Percentiles rank a stretch among this genome's conserved stretches.
These are phyloP conservation scores for Fusarium equiseti DNA, from an alignment of 2,329 filamentous ascomycete genomes.

Conservation along the genomic window DNA sequence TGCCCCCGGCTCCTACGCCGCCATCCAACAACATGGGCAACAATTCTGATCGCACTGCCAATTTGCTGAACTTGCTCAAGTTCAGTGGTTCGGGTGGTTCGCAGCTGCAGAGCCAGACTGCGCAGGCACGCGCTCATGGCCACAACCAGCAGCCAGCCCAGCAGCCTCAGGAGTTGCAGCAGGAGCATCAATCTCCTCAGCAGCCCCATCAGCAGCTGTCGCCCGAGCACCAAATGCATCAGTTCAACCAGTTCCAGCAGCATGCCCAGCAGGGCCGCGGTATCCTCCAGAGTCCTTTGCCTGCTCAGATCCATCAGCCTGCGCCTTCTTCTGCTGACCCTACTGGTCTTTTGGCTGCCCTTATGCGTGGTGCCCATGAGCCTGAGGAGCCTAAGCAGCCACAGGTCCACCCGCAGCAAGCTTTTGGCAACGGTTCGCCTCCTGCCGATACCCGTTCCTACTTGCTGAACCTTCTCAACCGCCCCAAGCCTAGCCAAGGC, in stretches of 20 bases:
- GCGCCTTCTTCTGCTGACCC: conserved; percentile 68
- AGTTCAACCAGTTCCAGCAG: conserved; percentile 46
- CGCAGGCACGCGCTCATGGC: conserved; percentile 38
- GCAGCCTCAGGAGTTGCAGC: conserved; percentile 36
- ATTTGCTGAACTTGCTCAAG: conserved; percentile 72
- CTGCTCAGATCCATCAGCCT: conserved; percentile 65
- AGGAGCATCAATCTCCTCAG: conserved; percentile 35
- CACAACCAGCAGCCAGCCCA: conserved; percentile 34
- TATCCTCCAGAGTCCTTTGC: conserved; percentile 46
- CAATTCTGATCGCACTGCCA: conserved; percentile 63
- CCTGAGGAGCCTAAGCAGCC: conserved; percentile 56
- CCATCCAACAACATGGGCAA: conserved; percentile 56
- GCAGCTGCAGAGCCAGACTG: conserved; percentile 53
- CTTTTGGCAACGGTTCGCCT: conserved; percentile 64
- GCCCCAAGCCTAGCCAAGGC: conserved; percentile 75
- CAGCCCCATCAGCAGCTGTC: conserved; percentile 42
- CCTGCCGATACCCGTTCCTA: conserved; percentile 83
- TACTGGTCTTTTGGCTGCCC: conserved; percentile 68
- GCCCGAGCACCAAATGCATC: conserved; percentile 47
- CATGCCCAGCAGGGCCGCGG: conserved; percentile 42
- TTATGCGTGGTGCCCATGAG: conserved; percentile 69
- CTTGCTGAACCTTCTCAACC: conserved; percentile 86
- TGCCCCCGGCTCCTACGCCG: conserved; percentile 65
- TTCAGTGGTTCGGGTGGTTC: conserved; percentile 60
- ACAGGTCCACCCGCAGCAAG: conserved; percentile 44